A percentile compares a stretch with the other conserved stretches of the same genome.
Evolutionary conservation across 2,329 filamentous ascomycete genomes (phyloP).

Genomic region (Neonectria hederae): DNA sequence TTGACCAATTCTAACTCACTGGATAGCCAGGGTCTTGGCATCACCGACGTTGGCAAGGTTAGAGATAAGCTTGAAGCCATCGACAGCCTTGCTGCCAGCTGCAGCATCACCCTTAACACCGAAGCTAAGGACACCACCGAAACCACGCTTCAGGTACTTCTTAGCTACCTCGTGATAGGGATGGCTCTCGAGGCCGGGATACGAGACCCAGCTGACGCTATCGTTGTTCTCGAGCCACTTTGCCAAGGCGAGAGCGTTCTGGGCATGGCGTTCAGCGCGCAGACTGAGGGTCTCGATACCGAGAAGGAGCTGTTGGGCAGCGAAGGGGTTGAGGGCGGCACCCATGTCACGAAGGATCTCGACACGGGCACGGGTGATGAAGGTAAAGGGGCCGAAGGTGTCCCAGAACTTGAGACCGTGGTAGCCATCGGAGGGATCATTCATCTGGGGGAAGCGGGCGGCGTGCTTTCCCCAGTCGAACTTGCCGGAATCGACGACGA

Average conservation of each 20-base stretch:
- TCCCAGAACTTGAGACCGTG: slow-evolving; percentile 96
- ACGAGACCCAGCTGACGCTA: slow-evolving; percentile 92
- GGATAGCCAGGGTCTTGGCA: slow-evolving; percentile 92
- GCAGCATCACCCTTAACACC: slow-evolving; percentile 88
- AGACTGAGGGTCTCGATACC: slow-evolving; percentile 91
- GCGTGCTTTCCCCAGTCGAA: slow-evolving; percentile 92
- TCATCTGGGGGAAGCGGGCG: slow-evolving; percentile 90
- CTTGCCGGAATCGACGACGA: slow-evolving; percentile 87
- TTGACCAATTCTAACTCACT: slow-evolving; percentile 52
- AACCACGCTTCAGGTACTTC: slow-evolving; percentile 86
- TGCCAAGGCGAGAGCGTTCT: slow-evolving; percentile 83
- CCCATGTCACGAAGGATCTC: slow-evolving; percentile 92
- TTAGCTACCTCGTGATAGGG: slow-evolving; percentile 81
- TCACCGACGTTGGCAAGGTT: slow-evolving; percentile 97
- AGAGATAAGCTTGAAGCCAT: slow-evolving; percentile 93
- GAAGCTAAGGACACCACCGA: slow-evolving; percentile 91
- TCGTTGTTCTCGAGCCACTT: slow-evolving; percentile 84
- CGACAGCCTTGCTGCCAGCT: slow-evolving; percentile 89
- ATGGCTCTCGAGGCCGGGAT: slow-evolving; percentile 87
- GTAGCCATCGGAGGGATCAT: slow-evolving; percentile 87
- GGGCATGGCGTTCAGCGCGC: slow-evolving; percentile 84
- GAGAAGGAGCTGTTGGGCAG: slow-evolving; percentile 88
- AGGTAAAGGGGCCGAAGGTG: slow-evolving; percentile 84
- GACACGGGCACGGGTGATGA: slow-evolving; percentile 85
- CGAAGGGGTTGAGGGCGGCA: slow-evolving; percentile 85